Evolutionary conservation across 805 yeast species (phyloP), one percentile per base, ranked within the genome.

Genomic region (Starmera dryadoides): DNA sequence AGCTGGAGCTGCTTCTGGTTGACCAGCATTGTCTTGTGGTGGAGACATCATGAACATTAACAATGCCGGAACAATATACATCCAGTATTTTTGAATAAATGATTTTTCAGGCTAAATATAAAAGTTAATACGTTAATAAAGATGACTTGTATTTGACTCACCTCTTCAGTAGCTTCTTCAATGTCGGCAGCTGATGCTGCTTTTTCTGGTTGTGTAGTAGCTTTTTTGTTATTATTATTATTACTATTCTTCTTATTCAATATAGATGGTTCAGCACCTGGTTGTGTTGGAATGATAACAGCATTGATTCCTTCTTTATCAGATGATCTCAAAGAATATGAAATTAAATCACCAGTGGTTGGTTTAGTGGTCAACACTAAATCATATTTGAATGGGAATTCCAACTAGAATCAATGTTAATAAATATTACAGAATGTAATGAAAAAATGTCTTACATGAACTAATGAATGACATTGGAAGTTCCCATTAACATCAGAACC

Each of bases 11-110:
- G 4, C 16, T 15, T 23, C 28, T 21, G 28, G 48, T 5, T 25
- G n/a, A 11, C 28, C 28, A 8, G 28, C 28, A 25, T 25, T 12
- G 28, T 25, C 28, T 11, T 12, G n/a, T 10, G 28, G 28, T 25
- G 28, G 28, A 25, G 39, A 23, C 6, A 40, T 16, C 47, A 63
- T 42, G 40, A 69, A 40, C 30, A 74, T 43, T 10, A 76, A 36
- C 18, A 73, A 44, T 12, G 75, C 74, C 2, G 79, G 75, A 7
- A 75, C 75, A 20, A 79, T 60, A 54, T 73, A 77, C 68, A 75
- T 64, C 84, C 84, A 79, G 57, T 79, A 71, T 53, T 71, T 71
- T 52, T 77, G 82, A 15, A 78, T 59, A 57, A 76, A 77, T 5
- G 79, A 69, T 38, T 62, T 57, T 25, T 60, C 60, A 2, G 33